Percentiles rank a stretch among this genome's conserved stretches.
These are phyloP conservation scores for Aspergillus aculeatinus DNA, from an alignment of 2,329 filamentous ascomycete species.

Conservation along the genomic window DNA sequence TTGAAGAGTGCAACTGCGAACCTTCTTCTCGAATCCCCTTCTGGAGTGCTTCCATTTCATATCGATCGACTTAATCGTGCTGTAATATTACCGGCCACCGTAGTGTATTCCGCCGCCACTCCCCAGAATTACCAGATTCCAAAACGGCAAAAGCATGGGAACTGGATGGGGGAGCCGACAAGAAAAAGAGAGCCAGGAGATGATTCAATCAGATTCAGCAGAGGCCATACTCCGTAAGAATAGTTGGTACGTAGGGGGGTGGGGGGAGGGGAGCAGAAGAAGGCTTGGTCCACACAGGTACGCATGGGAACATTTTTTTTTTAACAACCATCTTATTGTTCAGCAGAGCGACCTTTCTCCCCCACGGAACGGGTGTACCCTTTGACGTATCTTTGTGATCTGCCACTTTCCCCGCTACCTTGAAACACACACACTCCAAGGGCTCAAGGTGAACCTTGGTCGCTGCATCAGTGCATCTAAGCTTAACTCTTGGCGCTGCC, in stretches of 20 bases:
- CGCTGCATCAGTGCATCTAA: constrained; percentile 30
- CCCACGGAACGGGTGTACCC: constrained; percentile 33
- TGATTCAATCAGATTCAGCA: constrained; percentile 6
- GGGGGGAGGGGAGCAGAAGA: constrained; percentile 9
- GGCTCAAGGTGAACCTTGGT: constrained; percentile 33
- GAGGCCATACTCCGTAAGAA: not conserved
- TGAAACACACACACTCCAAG: constrained; percentile 28
- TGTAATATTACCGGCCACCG: not conserved
- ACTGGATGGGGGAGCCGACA: not conserved
- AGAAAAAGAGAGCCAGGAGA: constrained; percentile 3
- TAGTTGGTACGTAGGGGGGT: too few relatives aligned
- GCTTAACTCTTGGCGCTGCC: constrained; percentile 30
- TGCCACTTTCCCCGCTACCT: constrained; percentile 33
- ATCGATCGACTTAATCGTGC: not conserved
- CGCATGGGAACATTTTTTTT: constrained; percentile 14
- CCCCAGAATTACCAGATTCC: constrained; percentile 1
- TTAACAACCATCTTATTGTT: constrained; percentile 14
- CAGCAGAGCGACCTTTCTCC: constrained; percentile 9
- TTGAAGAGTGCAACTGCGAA: not conserved
- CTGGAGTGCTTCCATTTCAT: not conserved
- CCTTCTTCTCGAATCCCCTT: not conserved
- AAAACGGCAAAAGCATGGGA: constrained; percentile 2
- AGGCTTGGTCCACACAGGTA: constrained; percentile 7
- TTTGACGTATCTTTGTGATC: constrained; percentile 35
- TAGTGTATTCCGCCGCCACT: not conserved